These are phyloP conservation scores for Clitocybe nebularis DNA, from an alignment of 1,284 basidiomycete species.

Conservation along the genomic window DNA sequence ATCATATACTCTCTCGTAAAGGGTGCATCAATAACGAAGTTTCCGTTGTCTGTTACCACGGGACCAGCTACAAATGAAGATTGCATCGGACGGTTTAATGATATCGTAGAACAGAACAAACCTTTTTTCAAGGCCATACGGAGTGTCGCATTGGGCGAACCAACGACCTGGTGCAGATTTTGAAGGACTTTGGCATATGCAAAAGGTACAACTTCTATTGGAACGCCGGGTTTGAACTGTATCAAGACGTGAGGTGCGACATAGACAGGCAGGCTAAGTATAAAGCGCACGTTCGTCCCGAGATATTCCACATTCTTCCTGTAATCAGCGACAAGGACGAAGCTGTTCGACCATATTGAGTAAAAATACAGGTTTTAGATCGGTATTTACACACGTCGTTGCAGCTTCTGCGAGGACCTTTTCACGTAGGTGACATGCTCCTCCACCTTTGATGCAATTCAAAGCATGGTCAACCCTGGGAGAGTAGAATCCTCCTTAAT, in stretches of 20 bases:
- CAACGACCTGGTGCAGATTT: slow-evolving; percentile 61
- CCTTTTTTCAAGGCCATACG: slow-evolving; percentile 82
- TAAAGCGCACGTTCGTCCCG: slow-evolving; percentile 70
- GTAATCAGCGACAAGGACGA: slow-evolving; percentile 94
- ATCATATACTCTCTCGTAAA: slow-evolving; percentile 71
- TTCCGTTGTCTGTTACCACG: slow-evolving; percentile 94
- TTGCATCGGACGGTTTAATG: not conserved
- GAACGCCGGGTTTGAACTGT: slow-evolving; percentile 87
- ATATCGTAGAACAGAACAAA: slow-evolving; percentile 12
- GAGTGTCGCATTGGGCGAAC: slow-evolving; percentile 63
- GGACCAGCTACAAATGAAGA: slow-evolving; percentile 74
- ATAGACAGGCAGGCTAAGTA: not conserved
- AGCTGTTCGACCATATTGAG: slow-evolving; percentile 40
- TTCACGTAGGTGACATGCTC: slow-evolving; percentile 94
- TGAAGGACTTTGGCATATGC: slow-evolving; percentile 87
- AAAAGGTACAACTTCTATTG: slow-evolving; percentile 95
- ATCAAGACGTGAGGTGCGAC: slow-evolving; percentile 1
- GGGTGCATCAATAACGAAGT: slow-evolving; percentile 92
- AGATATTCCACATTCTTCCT: slow-evolving; percentile 86
- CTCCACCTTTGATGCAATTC: slow-evolving; percentile 97
- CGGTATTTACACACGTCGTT: slow-evolving; percentile 53
- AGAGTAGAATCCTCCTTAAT: slow-evolving; percentile 6
- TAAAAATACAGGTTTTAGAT: not conserved
- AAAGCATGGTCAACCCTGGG: slow-evolving; percentile 80
- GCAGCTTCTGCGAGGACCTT: slow-evolving; percentile 97